These are phyloP conservation scores for Mytilinidion resinicola DNA, from an alignment of 495 filamentous ascomycete species.

Conservation along the genomic window DNA sequence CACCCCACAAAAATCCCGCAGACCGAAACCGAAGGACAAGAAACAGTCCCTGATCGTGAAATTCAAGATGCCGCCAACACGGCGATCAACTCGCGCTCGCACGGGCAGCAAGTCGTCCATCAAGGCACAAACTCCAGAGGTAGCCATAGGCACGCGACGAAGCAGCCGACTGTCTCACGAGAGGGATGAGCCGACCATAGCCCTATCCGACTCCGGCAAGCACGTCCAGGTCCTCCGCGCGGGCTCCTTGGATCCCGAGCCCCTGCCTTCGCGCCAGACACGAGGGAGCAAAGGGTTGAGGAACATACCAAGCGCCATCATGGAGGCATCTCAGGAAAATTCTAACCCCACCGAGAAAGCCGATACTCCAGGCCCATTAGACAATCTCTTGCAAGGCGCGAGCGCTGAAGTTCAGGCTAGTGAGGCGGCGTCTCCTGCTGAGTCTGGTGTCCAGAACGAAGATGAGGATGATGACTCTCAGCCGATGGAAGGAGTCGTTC, in stretches of 20 bases:
- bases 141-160: slow-evolving; percentile 39
- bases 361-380: slow-evolving; percentile 21
- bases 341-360: slow-evolving; percentile 16
- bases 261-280: slow-evolving; percentile 43
- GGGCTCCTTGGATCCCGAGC: slow-evolving; percentile 63
- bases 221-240: slow-evolving; percentile 56
- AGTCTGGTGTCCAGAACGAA: slow-evolving; percentile 16
- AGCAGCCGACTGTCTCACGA: slow-evolving; percentile 56
- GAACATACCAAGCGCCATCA: slow-evolving; percentile 50
- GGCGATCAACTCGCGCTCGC: slow-evolving; percentile 12
- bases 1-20: slow-evolving; percentile 2
- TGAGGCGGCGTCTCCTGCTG: slow-evolving; percentile 14
- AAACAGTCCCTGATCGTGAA: slow-evolving; percentile 32
- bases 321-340: slow-evolving; percentile 41
- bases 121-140: slow-evolving; percentile 21
- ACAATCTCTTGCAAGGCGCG: slow-evolving; percentile 9
- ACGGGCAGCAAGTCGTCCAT: slow-evolving; percentile 23
- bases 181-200: slow-evolving; percentile 53
- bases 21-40: slow-evolving; percentile 5
- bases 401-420: slow-evolving; percentile 21
- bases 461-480: slow-evolving; percentile 14
- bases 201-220: slow-evolving; percentile 68
- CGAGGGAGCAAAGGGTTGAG: slow-evolving; percentile 60
- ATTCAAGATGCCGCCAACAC: slow-evolving; percentile 25
- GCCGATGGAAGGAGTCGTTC: slow-evolving; percentile 20